Evolutionary conservation across 177 flowering plant species (phyloP), one percentile per base, ranked within the genome.

Genomic region (Tripterygium wilfordii): DNA sequence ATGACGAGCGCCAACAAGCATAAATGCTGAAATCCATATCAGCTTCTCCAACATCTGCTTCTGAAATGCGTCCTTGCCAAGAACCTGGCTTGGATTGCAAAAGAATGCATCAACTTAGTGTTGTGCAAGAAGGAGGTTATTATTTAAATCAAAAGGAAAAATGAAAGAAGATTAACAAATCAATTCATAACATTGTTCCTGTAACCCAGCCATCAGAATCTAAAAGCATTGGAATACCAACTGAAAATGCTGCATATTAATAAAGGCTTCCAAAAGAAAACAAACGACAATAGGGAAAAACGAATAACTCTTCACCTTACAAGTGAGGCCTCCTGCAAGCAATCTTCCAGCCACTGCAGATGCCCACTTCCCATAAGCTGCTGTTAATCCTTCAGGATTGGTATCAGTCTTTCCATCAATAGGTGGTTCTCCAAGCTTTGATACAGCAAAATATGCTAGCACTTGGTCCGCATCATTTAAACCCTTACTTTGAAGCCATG

Each of bases 1-100:
- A 77, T 88, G 98, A 22, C 95, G 88, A 20, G 96, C 94, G 41
- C 98, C 98, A 53, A 92, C 98, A 43, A 92, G 96, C 96, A 92
- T 92, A 62, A 92, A 88, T 45, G 96, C 88, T 4, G 78, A 71
- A 12, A 92, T 88, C 98, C 98, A 92, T 50, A 92, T 92, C 50
- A 92, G 64, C 69, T 92, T 92, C 77, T 92, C 96, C 27, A 92
- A 55, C 98, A 88, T 92, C 60, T 92, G 98, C 68, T 86, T 85
- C 71, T 79, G 73, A 63, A 88, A 92, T 51, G 90, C 82, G 58
- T 80, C 94, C 69, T 79, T 92, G 36, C 78, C 88, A 36, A 88
- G 94, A 36, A 92, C 95, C 95, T 88, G 57, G 7, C n/a, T n/a
- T n/a, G n/a, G n/a, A n/a, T n/a, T n/a, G n/a, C n/a, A n/a, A n/a